Evolutionary conservation across 108 stramenopile species (phyloP).

Genomic region (Skeletonema menzelii): DNA sequence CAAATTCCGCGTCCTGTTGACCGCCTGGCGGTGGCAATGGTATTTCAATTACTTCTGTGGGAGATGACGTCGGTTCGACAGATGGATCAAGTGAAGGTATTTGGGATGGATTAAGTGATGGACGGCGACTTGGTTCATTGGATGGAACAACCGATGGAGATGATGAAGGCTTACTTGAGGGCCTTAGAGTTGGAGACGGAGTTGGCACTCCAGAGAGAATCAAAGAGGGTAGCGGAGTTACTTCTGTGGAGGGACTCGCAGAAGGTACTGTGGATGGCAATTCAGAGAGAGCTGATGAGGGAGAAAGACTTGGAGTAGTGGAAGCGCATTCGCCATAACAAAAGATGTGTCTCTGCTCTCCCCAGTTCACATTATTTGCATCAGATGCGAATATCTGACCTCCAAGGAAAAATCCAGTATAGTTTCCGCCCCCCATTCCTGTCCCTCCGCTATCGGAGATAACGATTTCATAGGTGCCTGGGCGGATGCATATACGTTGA

Average conservation of each 20-base stretch:
- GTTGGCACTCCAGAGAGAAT: too few species aligned
- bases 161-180: not conserved
- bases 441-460: not conserved
- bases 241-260: not conserved
- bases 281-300: not conserved
- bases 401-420: not conserved
- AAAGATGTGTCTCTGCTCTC: not conserved
- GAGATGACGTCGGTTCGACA: not conserved
- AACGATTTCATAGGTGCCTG: not conserved
- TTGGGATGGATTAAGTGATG: not conserved
- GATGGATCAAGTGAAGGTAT: not conserved
- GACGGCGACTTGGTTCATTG: not conserved
- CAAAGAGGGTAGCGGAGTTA: not conserved
- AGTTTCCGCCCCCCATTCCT: not conserved
- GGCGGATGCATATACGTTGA: not conserved
- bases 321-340: not conserved
- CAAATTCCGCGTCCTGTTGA: not conserved
- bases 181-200: too few species aligned
- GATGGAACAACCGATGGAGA: not conserved
- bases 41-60: not conserved
- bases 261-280: not conserved
- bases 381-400: not conserved
- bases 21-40: not conserved
- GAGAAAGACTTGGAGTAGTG: not conserved
- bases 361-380: not conserved